Conservation (phyloP, 192 early-diverging fungal genomes). For the Coemansia nantahalensis region DNA sequence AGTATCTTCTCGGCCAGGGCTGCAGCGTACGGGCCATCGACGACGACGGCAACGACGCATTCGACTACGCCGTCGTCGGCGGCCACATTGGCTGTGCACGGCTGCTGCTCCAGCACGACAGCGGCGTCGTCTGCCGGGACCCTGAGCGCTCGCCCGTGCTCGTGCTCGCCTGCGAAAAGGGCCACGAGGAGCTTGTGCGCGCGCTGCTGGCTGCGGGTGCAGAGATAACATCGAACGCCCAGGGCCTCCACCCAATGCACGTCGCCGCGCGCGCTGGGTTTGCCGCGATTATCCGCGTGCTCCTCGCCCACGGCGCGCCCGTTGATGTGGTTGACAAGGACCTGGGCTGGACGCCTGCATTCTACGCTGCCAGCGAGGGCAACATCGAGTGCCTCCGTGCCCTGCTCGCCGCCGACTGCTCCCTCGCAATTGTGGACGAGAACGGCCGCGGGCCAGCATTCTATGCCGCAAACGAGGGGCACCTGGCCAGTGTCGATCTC, state of each 20-base stretch:
- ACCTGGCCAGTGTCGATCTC: conserved; percentile 75
- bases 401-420: conserved; percentile 74
- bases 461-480: conserved; percentile 92
- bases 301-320: conserved; percentile 71
- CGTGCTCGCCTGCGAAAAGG: conserved; percentile 89
- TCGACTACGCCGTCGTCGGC: conserved; percentile 84
- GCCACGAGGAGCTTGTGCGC: conserved; percentile 80
- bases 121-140: conserved; percentile 44
- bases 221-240: conserved; percentile 67
- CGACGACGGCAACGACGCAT: conserved; percentile 85
- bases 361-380: conserved; percentile 92
- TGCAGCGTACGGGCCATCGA: conserved; percentile 64
- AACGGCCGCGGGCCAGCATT: conserved; percentile 78
- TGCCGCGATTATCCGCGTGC: conserved; percentile 62
- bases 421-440: conserved; percentile 77
- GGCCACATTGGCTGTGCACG: conserved; percentile 76
- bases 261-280: conserved; percentile 84
- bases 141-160: conserved; percentile 63
- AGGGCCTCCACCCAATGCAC: conserved; percentile 88
- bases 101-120: conserved; percentile 71
- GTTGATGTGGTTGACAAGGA: conserved; percentile 86
- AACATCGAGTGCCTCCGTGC: conserved; percentile 76
- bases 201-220: conserved; percentile 77
- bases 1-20: conserved; percentile 54
- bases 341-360: conserved; percentile 95